phyloP scores from a whole-genome alignment of 768 basidiomycete genomes.

The Rhodosporidiobolus sp. region DNA sequence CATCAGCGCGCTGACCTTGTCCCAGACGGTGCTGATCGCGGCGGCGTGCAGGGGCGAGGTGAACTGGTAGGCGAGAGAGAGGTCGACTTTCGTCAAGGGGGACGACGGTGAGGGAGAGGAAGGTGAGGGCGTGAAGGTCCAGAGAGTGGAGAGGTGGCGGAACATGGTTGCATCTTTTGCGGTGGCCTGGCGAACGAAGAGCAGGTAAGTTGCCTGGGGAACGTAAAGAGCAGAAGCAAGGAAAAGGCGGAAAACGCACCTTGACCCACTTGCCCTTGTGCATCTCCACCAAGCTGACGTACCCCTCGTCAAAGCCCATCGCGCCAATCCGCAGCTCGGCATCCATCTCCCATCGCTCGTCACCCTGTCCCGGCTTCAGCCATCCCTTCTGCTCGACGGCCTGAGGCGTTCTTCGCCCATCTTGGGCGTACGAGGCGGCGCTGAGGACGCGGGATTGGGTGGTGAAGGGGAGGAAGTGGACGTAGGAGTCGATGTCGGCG shows the following conservation, averaged over 20 bases:
- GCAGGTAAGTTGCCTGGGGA: neutral
- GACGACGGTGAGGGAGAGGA: constrained; percentile 52
- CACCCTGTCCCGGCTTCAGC: constrained; percentile 41
- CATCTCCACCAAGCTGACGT: constrained; percentile 78
- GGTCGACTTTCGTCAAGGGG: constrained; percentile 69
- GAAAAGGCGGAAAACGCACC: constrained; percentile 53
- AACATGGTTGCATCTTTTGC: constrained; percentile 71
- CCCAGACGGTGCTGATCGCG: constrained; percentile 79
- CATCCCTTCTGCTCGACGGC: constrained; percentile 30
- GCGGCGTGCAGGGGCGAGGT: constrained; percentile 78
- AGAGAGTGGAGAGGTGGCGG: constrained; percentile 65
- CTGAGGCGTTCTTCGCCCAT: neutral
- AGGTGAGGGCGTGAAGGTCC: constrained; percentile 66
- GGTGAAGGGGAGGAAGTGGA: constrained; percentile 85
- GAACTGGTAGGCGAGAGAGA: constrained; percentile 82
- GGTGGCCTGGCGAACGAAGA: constrained; percentile 57
- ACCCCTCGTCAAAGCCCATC: constrained; percentile 79
- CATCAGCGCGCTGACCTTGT: constrained; percentile 82
- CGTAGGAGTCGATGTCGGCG: constrained; percentile 80
- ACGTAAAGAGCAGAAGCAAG: neutral
- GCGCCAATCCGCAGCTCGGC: constrained; percentile 88
- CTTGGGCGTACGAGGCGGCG: neutral
- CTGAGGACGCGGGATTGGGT: constrained; percentile 64
- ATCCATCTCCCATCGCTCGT: constrained; percentile 53
- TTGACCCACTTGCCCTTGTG: constrained; percentile 72